These are phyloP conservation scores for Leccinum aurantiacum DNA, from an alignment of 768 basidiomycete genomes.

Conservation along the genomic window DNA sequence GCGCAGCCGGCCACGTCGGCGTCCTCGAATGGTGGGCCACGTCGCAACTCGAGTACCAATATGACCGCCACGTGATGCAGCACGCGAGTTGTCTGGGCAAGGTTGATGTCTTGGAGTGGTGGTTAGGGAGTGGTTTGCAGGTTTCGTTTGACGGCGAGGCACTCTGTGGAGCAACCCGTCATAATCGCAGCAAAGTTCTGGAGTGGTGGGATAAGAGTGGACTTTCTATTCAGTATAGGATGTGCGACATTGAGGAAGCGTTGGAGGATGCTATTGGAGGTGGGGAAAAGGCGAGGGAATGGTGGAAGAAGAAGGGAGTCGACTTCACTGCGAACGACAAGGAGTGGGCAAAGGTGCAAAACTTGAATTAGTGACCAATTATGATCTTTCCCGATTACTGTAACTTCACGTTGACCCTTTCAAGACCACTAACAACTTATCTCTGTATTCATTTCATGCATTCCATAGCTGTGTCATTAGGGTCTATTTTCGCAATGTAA, in stretches of 20 bases:
- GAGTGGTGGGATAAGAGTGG: conserved; percentile 88
- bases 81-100: conserved; percentile 80
- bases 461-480: conserved; percentile 3
- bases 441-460: background rate
- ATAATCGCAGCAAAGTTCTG: conserved; percentile 78
- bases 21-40: conserved; percentile 86
- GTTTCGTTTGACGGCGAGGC: conserved; percentile 80
- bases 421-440: conserved; percentile 1
- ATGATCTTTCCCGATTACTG: too few species aligned
- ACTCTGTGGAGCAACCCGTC: conserved; percentile 74
- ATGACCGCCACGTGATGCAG: conserved; percentile 73
- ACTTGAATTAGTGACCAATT: conserved; percentile 50
- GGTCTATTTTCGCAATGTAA: conserved; percentile 10
- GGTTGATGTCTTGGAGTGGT: conserved; percentile 81
- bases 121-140: conserved; percentile 75
- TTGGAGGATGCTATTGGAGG: conserved; percentile 83
- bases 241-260: conserved; percentile 92
- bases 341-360: conserved; percentile 86
- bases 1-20: conserved; percentile 70
- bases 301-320: conserved; percentile 82
- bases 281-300: conserved; percentile 69
- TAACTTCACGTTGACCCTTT: background rate
- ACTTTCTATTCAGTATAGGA: conserved; percentile 78
- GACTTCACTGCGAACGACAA: conserved; percentile 82
- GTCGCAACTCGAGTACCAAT: conserved; percentile 74